phyloP scores from a whole-genome alignment of 139 green algal species.

The Coelastrella sp. region DNA sequence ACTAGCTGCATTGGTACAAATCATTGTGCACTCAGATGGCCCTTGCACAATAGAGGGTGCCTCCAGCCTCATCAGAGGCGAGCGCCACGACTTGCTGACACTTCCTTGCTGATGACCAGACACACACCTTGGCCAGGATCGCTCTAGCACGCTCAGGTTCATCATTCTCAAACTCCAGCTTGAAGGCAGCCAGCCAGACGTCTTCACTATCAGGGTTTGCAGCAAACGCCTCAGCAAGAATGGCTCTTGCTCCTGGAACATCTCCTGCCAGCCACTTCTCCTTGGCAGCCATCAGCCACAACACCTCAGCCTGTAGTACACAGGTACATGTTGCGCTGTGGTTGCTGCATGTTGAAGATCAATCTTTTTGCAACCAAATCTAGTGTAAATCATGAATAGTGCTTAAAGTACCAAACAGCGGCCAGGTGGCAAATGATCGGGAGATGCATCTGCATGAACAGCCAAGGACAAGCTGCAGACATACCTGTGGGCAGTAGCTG shows the following conservation, averaged over 20 bases:
- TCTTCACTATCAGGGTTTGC: constrained; percentile 94
- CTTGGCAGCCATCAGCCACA: constrained; percentile 99
- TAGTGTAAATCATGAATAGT: no score
- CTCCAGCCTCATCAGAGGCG: no score
- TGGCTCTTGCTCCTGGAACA: constrained; percentile 78
- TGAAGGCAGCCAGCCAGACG: constrained; percentile 98
- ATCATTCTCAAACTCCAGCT: constrained; percentile 98
- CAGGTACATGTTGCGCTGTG: no score
- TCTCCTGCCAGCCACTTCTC: constrained; percentile 91
- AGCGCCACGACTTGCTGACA: no score
- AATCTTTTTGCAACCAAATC: no score
- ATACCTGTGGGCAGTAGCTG: constrained; percentile 86
- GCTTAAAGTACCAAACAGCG: no score
- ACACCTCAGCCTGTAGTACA: constrained; percentile 86
- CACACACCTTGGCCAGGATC: constrained; percentile 65
- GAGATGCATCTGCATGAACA: neutral
- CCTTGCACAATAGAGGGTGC: no score
- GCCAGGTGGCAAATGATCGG: neutral
- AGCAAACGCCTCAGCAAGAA: constrained; percentile 88
- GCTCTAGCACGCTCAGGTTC: constrained; percentile 82
- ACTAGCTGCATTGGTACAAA: no score
- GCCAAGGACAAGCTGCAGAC: neutral
- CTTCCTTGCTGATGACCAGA: no score
- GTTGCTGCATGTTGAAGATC: no score
- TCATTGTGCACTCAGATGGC: no score